Evolutionary conservation across 768 basidiomycete species (phyloP), one percentile per base, ranked within the genome.

Genomic region (Cantharellus cinnabarinus): DNA sequence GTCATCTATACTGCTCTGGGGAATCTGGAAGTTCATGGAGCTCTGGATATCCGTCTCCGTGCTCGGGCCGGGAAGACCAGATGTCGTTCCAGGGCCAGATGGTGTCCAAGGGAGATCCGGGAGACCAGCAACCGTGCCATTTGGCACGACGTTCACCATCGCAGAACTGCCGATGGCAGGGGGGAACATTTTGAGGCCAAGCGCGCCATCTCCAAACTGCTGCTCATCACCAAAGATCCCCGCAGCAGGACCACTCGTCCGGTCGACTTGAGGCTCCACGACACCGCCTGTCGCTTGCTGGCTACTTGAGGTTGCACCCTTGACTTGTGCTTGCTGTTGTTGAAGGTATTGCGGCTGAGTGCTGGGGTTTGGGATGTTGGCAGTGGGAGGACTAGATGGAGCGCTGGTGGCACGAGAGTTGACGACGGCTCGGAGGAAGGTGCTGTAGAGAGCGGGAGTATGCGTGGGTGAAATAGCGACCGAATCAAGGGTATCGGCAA

Each of bases 391-490:
- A 37, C 14, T 14, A 7, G 52, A 54, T 7, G 10, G 10, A 10
- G 10, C 10, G 35, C 52, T 54, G 14, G 52, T 10, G 1, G 52
- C 38, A 37, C 52, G 52, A 54, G 81, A 79, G 1, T 80, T 76
- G 58, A 85, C 77, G 48, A 94, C 78, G 2, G 85, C 83, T 2
- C 81, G 82, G 34, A 91, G 73, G 73, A 91, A 89, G 20, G 77
- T 74, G 66, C 82, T 81, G 73, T 97, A 97, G 42, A 98, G 75
- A 3, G 88, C 85, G 0, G 94, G 91, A 0, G 93, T 91, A 67
- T 99, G 94, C 3, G 78, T 72, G 1, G 82, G 74, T 66, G 85
- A 85, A 37, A 81, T 82, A 20, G 94, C 82, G 44, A 84, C 78
- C 7, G 73, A 75, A 62, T 89, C 88, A 35, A 98, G 77, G 0